These are phyloP conservation scores for Fusarium sp. DNA, from an alignment of 2,329 filamentous ascomycete genomes.

Conservation along the genomic window DNA sequence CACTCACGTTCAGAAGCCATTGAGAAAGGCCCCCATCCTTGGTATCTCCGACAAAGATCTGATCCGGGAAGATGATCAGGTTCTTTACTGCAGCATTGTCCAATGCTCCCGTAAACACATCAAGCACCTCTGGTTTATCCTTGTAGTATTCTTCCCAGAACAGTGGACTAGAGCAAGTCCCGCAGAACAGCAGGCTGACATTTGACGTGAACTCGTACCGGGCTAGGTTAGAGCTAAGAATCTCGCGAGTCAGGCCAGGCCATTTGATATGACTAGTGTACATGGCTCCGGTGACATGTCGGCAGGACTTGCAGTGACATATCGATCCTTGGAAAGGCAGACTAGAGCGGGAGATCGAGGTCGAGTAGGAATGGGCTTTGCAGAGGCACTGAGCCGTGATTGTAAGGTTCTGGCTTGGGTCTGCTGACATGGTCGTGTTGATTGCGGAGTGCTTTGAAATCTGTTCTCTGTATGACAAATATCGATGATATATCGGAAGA, in stretches of 20 bases:
- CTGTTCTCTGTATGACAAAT: no score
- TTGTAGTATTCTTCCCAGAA: conserved; percentile 51
- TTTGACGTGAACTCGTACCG: conserved; percentile 52
- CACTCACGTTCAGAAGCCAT: conserved; percentile 56
- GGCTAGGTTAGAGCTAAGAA: conserved; percentile 45
- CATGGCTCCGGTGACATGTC: conserved; percentile 59
- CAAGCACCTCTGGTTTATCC: conserved; percentile 21
- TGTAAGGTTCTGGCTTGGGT: neutral
- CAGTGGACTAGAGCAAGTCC: conserved; percentile 56
- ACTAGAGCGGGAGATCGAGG: conserved; percentile 45
- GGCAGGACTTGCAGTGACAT: conserved; percentile 65
- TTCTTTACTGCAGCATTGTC: conserved; percentile 41
- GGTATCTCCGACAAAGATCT: conserved; percentile 63
- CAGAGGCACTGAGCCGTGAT: conserved; percentile 58
- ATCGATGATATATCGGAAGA: neutral
- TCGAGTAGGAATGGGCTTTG: conserved; percentile 55
- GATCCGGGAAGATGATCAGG: conserved; percentile 50
- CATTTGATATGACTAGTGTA: conserved; percentile 42
- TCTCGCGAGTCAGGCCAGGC: conserved; percentile 29
- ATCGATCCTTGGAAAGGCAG: conserved; percentile 56
- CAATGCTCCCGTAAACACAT: conserved; percentile 55
- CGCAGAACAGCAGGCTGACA: conserved; percentile 55
- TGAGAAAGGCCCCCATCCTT: conserved; percentile 62
- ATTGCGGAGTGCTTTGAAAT: neutral
- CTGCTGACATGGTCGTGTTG: neutral